Conservation (phyloP, 2,329 filamentous ascomycete genomes). For the Scytalidium sp. region DNA sequence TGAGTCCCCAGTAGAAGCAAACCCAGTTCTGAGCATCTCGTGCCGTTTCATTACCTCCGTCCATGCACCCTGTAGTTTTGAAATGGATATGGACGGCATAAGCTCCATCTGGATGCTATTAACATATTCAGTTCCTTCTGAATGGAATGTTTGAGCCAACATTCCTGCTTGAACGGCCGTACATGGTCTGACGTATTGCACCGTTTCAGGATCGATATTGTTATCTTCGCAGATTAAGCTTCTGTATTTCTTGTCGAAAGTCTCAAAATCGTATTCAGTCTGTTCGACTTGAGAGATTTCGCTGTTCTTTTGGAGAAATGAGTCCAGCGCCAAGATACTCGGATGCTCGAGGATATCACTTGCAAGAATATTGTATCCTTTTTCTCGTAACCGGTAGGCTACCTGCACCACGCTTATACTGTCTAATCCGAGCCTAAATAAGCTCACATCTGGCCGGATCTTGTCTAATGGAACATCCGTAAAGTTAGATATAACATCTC, state of each 20-base stretch:
- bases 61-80: slow-evolving; percentile 58
- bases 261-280: slow-evolving; percentile 41
- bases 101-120: slow-evolving; percentile 65
- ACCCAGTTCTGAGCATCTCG: slow-evolving; percentile 75
- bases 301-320: slow-evolving; percentile 12
- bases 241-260: slow-evolving; percentile 45
- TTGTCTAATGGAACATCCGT: slow-evolving; percentile 45
- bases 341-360: slow-evolving; percentile 71
- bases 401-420: slow-evolving; percentile 86
- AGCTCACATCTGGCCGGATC: slow-evolving; percentile 63
- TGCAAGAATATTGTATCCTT: slow-evolving; percentile 58
- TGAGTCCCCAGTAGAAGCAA: slow-evolving; percentile 58
- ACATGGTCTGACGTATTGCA: slow-evolving; percentile 69
- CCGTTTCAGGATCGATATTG: slow-evolving; percentile 13
- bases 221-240: slow-evolving; percentile 20
- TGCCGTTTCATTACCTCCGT: slow-evolving; percentile 47
- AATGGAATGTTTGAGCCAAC: slow-evolving; percentile 69
- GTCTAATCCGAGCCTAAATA: slow-evolving; percentile 86
- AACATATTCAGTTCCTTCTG: slow-evolving; percentile 67
- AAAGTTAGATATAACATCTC: slow-evolving; percentile 46
- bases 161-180: slow-evolving; percentile 79
- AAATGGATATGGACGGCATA: slow-evolving; percentile 32
- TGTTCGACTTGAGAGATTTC: background rate
- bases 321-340: slow-evolving; percentile 34
- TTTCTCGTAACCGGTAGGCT: slow-evolving; percentile 61